These are phyloP conservation scores for Stereocaulon alpinum DNA, from an alignment of 495 filamentous ascomycete genomes.

Conservation along the genomic window DNA sequence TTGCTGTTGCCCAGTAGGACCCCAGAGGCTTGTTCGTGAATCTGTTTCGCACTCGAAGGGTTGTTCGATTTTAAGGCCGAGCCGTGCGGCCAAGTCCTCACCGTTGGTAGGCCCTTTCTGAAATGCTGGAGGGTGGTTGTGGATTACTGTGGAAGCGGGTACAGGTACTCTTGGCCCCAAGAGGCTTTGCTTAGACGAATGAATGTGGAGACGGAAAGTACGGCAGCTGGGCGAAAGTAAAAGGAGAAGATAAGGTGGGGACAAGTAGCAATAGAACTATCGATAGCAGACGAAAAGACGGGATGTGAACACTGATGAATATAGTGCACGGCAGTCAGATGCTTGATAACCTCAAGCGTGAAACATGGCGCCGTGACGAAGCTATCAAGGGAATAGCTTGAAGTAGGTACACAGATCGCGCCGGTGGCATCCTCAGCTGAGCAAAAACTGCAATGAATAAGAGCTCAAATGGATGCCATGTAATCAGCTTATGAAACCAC, in stretches of 20 bases:
- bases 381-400: neutral
- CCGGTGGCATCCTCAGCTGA: constrained; percentile 2
- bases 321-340: neutral
- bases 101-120: neutral
- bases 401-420: neutral
- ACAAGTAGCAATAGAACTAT: neutral
- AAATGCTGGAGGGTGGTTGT: neutral
- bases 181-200: constrained; percentile 1
- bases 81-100: neutral
- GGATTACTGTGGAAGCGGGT: neutral
- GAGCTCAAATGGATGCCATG: constrained; percentile 8
- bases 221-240: constrained; percentile 7
- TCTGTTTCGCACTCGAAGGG: neutral
- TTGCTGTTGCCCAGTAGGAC: neutral
- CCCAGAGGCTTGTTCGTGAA: neutral
- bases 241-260: neutral
- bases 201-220: constrained; percentile 8
- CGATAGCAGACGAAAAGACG: neutral
- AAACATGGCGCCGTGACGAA: neutral
- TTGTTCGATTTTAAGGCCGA: neutral
- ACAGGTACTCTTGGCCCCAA: neutral
- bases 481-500: neutral
- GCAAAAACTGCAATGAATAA: neutral
- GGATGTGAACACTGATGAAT: neutral
- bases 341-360: constrained; percentile 2